These are phyloP conservation scores for Mycena crocata DNA, from an alignment of 768 basidiomycete genomes.

Conservation along the genomic window DNA sequence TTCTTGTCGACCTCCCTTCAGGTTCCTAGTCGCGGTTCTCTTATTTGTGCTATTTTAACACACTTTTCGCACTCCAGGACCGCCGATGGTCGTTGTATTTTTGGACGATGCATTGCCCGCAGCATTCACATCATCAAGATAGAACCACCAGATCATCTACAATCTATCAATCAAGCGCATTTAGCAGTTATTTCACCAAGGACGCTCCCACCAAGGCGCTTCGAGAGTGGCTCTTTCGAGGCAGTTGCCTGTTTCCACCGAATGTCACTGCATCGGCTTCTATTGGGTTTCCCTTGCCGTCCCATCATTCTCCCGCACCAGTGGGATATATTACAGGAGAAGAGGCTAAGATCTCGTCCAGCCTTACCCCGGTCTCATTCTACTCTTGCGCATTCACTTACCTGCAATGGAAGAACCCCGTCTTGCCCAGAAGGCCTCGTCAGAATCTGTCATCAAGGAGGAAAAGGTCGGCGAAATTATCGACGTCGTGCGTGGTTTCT, in stretches of 20 bases:
- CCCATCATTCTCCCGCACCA: background rate
- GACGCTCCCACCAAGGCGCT: background rate
- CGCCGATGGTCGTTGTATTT: no score
- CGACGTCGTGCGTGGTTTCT: background rate
- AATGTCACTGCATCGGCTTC: background rate
- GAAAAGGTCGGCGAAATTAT: background rate
- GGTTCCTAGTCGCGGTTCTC: no score
- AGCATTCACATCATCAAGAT: no score
- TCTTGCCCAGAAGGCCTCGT: background rate
- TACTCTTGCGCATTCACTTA: background rate
- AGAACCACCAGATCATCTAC: no score
- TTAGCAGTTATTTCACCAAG: no score
- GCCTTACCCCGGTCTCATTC: background rate
- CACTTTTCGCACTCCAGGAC: no score
- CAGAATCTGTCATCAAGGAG: background rate
- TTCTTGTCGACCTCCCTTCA: no score
- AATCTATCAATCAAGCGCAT: no score
- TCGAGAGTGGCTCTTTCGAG: background rate
- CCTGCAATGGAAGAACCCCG: background rate
- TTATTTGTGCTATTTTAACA: no score
- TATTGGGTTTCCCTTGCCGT: background rate
- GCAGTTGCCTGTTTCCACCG: background rate
- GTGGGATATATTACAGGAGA: constrained; percentile 2
- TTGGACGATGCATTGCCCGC: no score
- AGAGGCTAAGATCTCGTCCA: background rate